Conservation (phyloP, 352 stramenopile species). For the Globisporangium polare region DNA sequence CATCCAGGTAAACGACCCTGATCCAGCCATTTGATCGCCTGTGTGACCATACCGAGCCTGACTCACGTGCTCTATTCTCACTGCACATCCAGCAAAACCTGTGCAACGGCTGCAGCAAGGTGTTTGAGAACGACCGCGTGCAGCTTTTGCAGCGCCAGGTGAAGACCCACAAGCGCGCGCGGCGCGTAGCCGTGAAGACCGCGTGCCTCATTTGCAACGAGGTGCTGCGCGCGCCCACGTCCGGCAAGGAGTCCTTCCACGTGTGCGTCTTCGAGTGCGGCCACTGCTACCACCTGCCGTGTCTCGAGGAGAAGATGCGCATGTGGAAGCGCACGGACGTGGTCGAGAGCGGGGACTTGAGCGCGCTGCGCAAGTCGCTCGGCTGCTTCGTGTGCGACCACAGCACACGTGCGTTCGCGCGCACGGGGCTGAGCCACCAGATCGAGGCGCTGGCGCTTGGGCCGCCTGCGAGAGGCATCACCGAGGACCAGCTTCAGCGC, state of each 20-base stretch:
- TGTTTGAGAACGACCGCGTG: constrained; percentile 75
- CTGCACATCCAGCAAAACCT: constrained; percentile 59
- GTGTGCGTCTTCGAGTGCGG: constrained; percentile 82
- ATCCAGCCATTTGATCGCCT: neutral
- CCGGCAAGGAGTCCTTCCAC: constrained; percentile 48
- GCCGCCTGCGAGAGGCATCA: constrained; percentile 43
- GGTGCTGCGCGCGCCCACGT: constrained; percentile 41
- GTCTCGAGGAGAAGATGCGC: constrained; percentile 82
- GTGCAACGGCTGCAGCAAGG: constrained; percentile 68
- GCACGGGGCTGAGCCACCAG: constrained; percentile 36
- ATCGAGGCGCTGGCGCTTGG: constrained; percentile 28
- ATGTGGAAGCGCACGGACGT: constrained; percentile 77
- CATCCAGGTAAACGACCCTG: constrained; percentile 79
- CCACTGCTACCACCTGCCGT: constrained; percentile 77
- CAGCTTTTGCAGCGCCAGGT: constrained; percentile 68
- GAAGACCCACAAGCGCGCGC: constrained; percentile 50
- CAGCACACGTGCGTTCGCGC: constrained; percentile 56
- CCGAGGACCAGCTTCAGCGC: constrained; percentile 64
- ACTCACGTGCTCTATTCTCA: neutral
- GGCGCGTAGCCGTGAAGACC: constrained; percentile 55
- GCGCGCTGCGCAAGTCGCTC: constrained; percentile 35
- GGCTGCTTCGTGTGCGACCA: constrained; percentile 85
- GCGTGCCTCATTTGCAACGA: constrained; percentile 64
- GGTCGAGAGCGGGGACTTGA: constrained; percentile 40
- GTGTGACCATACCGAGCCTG: neutral